phyloP scores from a whole-genome alignment of 768 basidiomycete species.

The Trametes villosa region DNA sequence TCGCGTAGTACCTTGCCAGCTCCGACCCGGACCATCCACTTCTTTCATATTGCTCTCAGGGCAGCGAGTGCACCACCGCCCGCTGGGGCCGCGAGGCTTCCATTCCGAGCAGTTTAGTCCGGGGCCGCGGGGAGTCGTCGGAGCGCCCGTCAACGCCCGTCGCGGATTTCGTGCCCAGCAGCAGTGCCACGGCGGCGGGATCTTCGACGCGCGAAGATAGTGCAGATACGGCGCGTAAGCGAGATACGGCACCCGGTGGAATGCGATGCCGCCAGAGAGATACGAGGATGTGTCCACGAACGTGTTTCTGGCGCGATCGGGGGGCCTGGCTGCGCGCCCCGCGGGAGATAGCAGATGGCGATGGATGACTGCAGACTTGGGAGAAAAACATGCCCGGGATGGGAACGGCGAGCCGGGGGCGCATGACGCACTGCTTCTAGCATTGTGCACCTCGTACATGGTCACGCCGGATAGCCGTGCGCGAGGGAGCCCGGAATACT shows the following conservation, averaged over 20 bases:
- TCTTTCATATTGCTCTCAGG: too few species aligned
- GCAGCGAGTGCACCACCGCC: too few species aligned
- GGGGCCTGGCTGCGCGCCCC: too few species aligned
- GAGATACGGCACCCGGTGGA: slow-evolving; percentile 1
- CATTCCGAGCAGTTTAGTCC: slow-evolving; percentile 1
- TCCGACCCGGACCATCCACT: too few species aligned
- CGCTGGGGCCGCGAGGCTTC: neutral
- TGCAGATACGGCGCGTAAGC: neutral
- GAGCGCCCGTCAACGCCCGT: slow-evolving; percentile 6
- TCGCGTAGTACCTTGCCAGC: neutral
- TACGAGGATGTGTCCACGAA: slow-evolving; percentile 5
- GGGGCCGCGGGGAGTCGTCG: slow-evolving; percentile 11
- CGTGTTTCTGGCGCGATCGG: neutral
- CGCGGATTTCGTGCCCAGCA: neutral
- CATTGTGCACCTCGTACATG: neutral
- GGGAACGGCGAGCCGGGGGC: neutral
- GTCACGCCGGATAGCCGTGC: neutral
- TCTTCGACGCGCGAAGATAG: slow-evolving; percentile 2
- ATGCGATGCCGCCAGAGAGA: neutral
- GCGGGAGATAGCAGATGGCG: neutral
- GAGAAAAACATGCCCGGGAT: neutral
- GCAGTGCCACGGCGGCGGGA: slow-evolving; percentile 1
- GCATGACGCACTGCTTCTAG: neutral
- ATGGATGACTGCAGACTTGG: neutral
- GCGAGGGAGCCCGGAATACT: neutral